phyloP scores from a whole-genome alignment of 208 protist species.

The Leishmania amazonensis region DNA sequence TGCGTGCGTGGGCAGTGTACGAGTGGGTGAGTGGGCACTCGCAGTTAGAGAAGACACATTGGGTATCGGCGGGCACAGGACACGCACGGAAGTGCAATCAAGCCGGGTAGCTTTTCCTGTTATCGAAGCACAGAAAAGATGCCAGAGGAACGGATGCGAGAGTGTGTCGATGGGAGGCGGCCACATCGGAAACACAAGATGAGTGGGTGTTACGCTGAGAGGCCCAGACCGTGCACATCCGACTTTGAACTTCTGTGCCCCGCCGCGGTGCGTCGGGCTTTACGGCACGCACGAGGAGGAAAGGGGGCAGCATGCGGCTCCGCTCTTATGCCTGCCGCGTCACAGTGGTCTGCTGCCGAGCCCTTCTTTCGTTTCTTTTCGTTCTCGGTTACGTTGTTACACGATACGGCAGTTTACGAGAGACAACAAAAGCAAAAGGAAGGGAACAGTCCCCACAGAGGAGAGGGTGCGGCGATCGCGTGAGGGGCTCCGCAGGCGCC shows the following conservation, averaged over 20 bases:
- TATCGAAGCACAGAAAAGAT: not conserved
- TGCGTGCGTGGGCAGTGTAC: not conserved
- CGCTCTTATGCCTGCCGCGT: not conserved
- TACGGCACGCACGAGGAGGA: not conserved
- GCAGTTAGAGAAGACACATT: not conserved
- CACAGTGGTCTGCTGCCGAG: not conserved
- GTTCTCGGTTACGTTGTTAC: not conserved
- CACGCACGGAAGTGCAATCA: not conserved
- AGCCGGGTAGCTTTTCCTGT: not conserved
- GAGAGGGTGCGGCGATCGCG: not conserved
- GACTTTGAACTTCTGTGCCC: not conserved
- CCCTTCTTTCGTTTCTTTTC: not conserved
- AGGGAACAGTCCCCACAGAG: not conserved
- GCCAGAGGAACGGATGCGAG: not conserved
- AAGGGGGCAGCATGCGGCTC: not conserved
- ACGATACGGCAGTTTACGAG: not conserved
- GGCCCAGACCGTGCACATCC: not conserved
- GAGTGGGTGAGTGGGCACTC: not conserved
- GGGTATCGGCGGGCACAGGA: not conserved
- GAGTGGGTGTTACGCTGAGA: not conserved
- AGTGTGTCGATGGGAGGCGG: not conserved
- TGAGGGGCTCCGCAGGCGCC: not conserved
- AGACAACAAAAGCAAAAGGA: not conserved
- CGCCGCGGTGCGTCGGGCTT: too few relatives aligned
- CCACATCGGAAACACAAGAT: not conserved